Conservation (phyloP, 2,329 filamentous ascomycete species). For the Elsinoe australis region DNA sequence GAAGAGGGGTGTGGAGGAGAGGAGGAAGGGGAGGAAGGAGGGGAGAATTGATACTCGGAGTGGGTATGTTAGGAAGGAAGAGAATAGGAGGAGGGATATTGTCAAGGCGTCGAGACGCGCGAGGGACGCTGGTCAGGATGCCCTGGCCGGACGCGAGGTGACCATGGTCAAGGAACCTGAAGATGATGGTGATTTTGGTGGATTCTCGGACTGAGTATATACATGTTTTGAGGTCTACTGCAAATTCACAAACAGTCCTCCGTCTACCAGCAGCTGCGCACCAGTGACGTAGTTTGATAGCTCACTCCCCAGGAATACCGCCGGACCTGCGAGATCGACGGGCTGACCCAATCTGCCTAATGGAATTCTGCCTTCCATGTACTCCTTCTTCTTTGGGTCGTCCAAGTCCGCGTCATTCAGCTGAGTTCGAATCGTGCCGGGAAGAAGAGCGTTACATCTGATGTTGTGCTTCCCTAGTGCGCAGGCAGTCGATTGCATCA, state of each 20-base stretch:
- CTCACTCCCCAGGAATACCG: conserved; percentile 74
- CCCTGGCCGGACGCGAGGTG: no score
- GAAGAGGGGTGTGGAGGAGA: conserved; percentile 69
- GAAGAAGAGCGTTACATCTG: conserved; percentile 74
- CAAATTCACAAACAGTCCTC: conserved; percentile 81
- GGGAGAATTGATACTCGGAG: conserved; percentile 76
- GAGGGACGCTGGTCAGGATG: no score
- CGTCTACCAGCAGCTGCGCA: conserved; percentile 77
- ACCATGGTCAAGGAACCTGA: conserved; percentile 1
- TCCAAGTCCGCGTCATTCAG: conserved; percentile 74
- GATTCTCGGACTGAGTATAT: conserved; percentile 30
- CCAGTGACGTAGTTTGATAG: conserved; percentile 76
- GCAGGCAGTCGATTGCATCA: conserved; percentile 78
- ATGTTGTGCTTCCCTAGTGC: conserved; percentile 69
- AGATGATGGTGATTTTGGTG: conserved; percentile 35
- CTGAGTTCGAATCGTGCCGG: conserved; percentile 76
- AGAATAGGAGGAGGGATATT: conserved; percentile 51
- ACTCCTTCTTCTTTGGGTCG: conserved; percentile 62
- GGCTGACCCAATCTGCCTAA: conserved; percentile 66
- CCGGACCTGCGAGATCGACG: conserved; percentile 70
- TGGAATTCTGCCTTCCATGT: conserved; percentile 77
- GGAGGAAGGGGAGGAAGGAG: conserved; percentile 46
- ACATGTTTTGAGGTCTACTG: conserved; percentile 44
- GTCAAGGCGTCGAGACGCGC: conserved; percentile 29
- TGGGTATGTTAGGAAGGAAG: conserved; percentile 61